Base-by-base conservation (phyloP, 2,329 filamentous ascomycete genomes). In the Plectosphaerella cucumerina region DNA sequence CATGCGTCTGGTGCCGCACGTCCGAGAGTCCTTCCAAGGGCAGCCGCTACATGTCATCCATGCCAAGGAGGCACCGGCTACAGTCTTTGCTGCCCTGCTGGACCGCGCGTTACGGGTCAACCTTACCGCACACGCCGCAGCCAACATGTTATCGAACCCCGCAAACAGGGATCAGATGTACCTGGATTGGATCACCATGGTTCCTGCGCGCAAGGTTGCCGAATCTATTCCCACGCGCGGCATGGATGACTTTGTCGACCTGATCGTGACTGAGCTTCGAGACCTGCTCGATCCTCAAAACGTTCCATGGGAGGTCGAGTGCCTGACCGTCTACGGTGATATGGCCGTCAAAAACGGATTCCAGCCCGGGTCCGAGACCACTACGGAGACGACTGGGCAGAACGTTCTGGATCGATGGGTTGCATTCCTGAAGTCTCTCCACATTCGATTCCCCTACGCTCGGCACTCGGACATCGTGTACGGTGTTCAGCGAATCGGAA, bases 161-260 rank as follows among this genome's bases (percentile, higher is more conserved):
- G 88, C 90, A 44, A 95, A 96, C 65, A 84, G 94, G 50, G 90
- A 94, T 58, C 88, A 94, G 62, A 97, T 99, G 94, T 97, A 94
- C 75, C 76, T 87, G 47, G 94, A 99, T 63, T 96, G 92, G 85
- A 84, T 90, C 39, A 83, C 76, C 3, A 80, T 81, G 71, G 81
- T 86, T 26, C 75, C 80, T 22, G 72, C 81, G 10, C 77, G 82
- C 44, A 86, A 86, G 62, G 70, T 86, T 51, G 81, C 82, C 1
- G 82, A 87, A 60, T 81, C 77, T 53, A 74, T 87, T 6, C 84
- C 84, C 1, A 79, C 79, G 4, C 71, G 75, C 45, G 83, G 76
- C 11, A 86, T 86, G 82, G 84, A 86, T 58, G 83, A 87, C 54
- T 73, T 86, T 18, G 82, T 86, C 18, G 78, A 77, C 53, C 66